A percentile compares a stretch with the other conserved stretches of the same genome.
These are phyloP conservation scores for Fusarium sp. DNA, from an alignment of 2,329 filamentous ascomycete species.

Conservation along the genomic window DNA sequence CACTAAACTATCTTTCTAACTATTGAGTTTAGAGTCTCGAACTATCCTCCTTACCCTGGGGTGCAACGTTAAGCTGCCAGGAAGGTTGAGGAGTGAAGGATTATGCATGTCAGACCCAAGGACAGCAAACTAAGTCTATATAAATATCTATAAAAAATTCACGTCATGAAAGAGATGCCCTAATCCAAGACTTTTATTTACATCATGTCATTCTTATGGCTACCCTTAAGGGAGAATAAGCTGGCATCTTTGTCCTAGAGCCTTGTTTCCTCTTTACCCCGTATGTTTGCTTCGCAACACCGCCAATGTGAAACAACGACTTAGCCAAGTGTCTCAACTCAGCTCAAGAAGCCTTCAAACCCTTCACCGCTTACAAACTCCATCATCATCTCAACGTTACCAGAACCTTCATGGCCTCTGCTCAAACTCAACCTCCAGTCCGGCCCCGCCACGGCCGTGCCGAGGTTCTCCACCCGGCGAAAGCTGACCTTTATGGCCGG, in stretches of 20 bases:
- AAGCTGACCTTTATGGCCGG: background rate
- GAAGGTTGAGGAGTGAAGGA: too few relatives aligned
- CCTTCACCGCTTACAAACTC: background rate
- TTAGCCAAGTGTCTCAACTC: background rate
- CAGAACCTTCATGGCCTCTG: background rate
- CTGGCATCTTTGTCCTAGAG: background rate
- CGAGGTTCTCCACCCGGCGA: slow-evolving; percentile 13
- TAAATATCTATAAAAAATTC: background rate
- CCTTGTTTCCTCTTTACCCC: background rate
- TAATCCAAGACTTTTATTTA: background rate
- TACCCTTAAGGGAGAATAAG: background rate
- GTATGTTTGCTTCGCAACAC: background rate
- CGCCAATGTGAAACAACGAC: background rate
- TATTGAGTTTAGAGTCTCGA: background rate
- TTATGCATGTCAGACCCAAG: background rate
- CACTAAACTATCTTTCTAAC: background rate
- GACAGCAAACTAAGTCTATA: background rate
- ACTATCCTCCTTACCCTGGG: background rate
- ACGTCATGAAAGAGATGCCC: background rate
- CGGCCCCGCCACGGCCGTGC: slow-evolving; percentile 16
- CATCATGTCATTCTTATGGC: background rate
- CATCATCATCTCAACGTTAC: background rate
- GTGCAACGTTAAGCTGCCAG: too few relatives aligned
- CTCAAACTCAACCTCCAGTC: background rate
- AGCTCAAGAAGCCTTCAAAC: background rate